Evolutionary conservation across 2,329 filamentous ascomycete genomes (phyloP).

Genomic region (Lasiodiplodia gonubiensis): DNA sequence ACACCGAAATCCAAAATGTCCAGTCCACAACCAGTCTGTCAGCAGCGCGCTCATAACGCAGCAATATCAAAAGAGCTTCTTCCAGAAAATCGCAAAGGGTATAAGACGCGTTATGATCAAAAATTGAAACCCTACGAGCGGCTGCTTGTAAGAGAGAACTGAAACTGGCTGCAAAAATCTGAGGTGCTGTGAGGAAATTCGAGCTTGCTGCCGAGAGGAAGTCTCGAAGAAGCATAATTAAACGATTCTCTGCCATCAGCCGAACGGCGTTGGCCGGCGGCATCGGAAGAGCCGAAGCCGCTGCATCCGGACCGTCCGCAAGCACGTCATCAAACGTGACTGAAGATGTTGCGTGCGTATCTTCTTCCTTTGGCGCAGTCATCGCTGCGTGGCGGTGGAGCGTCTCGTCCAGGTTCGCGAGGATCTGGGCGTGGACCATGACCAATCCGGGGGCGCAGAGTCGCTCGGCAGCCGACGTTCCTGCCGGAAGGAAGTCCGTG

Average conservation of each 20-base stretch:
- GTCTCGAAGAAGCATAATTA: conserved; percentile 82
- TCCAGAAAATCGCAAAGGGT: conserved; percentile 91
- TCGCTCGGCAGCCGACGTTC: conserved; percentile 60
- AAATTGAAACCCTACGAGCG: conserved; percentile 76
- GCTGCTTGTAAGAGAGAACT: conserved; percentile 74
- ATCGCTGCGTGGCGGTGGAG: conserved; percentile 71
- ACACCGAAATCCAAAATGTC: conserved; percentile 85
- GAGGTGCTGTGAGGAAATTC: conserved; percentile 61
- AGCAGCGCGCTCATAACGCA: conserved; percentile 61
- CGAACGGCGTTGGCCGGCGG: conserved; percentile 73
- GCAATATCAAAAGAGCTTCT: conserved; percentile 73
- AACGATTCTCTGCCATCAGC: conserved; percentile 85
- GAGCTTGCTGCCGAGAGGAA: conserved; percentile 69
- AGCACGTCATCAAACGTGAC: conserved; percentile 72
- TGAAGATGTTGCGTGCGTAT: conserved; percentile 40
- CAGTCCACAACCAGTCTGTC: conserved; percentile 68
- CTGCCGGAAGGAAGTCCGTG: conserved; percentile 63
- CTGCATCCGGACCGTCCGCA: conserved; percentile 67
- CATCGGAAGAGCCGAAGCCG: conserved; percentile 66
- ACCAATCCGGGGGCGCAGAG: conserved; percentile 77
- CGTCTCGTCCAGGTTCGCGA: conserved; percentile 80
- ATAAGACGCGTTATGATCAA: conserved; percentile 83
- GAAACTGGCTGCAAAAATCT: conserved; percentile 79
- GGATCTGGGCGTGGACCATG: conserved; percentile 79
- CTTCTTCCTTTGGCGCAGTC: conserved; percentile 32